Evolutionary conservation across 306 rosid genomes (phyloP), one percentile per base, ranked within the genome.

Genomic region (Prunus mira): DNA sequence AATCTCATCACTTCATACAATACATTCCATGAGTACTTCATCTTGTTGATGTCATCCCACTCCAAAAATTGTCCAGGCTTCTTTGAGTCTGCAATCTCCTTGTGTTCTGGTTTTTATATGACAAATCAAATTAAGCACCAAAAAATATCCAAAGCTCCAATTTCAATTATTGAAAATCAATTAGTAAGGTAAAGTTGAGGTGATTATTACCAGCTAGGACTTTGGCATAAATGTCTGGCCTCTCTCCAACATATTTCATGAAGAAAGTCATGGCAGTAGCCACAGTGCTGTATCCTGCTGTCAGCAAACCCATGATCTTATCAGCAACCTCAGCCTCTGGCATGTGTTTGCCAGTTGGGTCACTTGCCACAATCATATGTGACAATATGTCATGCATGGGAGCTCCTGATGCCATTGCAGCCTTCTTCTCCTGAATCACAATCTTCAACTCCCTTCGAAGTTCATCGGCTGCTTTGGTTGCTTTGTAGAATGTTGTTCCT

Each of bases 221-320:
- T 65, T 81, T 90, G 22, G 83, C 85, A 86, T 86, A 85, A 65
- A 90, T 80, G 19, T 88, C 75, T 19, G 89, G 93, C 20, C 77
- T 80, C 67, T 67, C 79, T 47, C 96, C 93, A 46, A 88, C 87
- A 54, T 82, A 84, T 25, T 86, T 90, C 89, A 90, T 86, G 88
- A 90, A 88, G 86, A 86, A 90, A 75, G 89, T 80, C 86, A 90
- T 76, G 74, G 83, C 90, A 18, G 75, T 78, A 5, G 93, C 88
- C 19, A 90, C 85, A 47, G 91, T 76, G 15, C 71, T 67, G 50
- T 81, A 78, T 6, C 91, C 87, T 7, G 93, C 78, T 71, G 82
- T 80, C 72, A 90, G 83, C 87, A 90, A 56, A 7, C 93, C 96
- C 93, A 85, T 90, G 52, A 88, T 85, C 65, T 86, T 76, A 62